Evolutionary conservation across 495 filamentous ascomycete genomes (phyloP), one percentile per base, ranked within the genome.

Genomic region (Sordaria brevicollis): DNA sequence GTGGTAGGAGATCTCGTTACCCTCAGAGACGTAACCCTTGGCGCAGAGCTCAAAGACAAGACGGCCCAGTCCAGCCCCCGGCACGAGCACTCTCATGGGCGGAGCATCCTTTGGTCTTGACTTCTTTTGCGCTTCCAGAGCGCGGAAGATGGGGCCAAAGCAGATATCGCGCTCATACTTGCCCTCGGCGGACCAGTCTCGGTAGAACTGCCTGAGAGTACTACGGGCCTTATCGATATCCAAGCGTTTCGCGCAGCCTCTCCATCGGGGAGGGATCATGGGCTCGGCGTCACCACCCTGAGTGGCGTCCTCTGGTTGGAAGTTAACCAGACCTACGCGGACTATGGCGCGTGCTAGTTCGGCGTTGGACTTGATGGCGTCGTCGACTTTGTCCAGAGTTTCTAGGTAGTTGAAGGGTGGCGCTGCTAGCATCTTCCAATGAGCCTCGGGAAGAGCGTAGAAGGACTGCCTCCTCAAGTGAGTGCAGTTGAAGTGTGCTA

Each of bases 1-100:
- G 77, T 98, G 95, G 73, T 94, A 97, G 17, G 92, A 96, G 71
- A 98, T 93, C 81, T 99, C 95, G 72, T 98, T 99, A 13, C 96
- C 95, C 77, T 98, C 93, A 1, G 87, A 85, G 0, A 84, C 77
- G 79, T 88, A 97, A 15, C 95, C 95, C 5, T 82, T 84, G n/a
- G 80, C 80, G 74, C 89, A 92, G 65, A 97, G 81, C 13, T 99
- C 95, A 74, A 94, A 93, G 5, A 96, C 91, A 9, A 97, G 80
- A 4, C 95, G 87, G 13, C 93, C 93, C 34, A 99, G 81, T 1
- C 95, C 95, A 4, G 94, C 94, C 5, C 96, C 95, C 3, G 96
- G 93, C 31, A 98, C 89, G 6, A 99, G 83, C 10, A 99, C 87
- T 57, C 83, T 90, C 43, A 93, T 80, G 67, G 74, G 75, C 70